Evolutionary conservation across 2,329 filamentous ascomycete genomes (phyloP).

Genomic region (Chalaropsis thielavioides): DNA sequence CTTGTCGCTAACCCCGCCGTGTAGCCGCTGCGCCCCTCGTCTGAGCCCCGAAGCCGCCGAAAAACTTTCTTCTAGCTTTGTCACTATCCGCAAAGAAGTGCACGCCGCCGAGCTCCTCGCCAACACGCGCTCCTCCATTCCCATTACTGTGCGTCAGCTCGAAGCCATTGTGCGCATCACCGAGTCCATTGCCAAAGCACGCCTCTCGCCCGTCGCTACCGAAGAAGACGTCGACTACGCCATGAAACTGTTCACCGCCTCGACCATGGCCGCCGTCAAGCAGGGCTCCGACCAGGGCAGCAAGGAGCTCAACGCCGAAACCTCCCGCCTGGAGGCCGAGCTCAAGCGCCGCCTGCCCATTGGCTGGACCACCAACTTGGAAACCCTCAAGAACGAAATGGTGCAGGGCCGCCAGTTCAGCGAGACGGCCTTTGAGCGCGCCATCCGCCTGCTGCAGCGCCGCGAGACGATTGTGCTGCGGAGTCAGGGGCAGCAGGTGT

Average conservation of each 20-base stretch:
- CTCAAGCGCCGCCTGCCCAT: conserved; percentile 76
- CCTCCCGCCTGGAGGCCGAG: conserved; percentile 74
- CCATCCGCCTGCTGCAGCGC: conserved; percentile 71
- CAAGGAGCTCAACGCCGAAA: conserved; percentile 83
- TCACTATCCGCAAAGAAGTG: conserved; percentile 87
- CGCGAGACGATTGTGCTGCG: conserved; percentile 75
- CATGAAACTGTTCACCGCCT: conserved; percentile 88
- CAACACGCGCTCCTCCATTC: conserved; percentile 82
- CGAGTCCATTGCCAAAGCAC: conserved; percentile 84
- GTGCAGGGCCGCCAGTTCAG: conserved; percentile 82
- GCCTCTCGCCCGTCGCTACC: conserved; percentile 70
- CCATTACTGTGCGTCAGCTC: conserved; percentile 92
- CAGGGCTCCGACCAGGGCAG: conserved; percentile 73
- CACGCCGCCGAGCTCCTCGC: conserved; percentile 81
- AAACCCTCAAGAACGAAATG: conserved; percentile 76
- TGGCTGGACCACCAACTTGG: conserved; percentile 85
- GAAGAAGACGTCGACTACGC: conserved; percentile 93
- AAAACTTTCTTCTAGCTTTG: conserved; percentile 93
- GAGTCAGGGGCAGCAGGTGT: conserved; percentile 61
- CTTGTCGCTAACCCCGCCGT: conserved; percentile 23
- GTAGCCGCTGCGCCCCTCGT: conserved; percentile 75
- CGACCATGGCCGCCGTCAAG: conserved; percentile 94
- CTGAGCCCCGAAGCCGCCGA: conserved; percentile 83
- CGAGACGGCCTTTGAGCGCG: conserved; percentile 71
- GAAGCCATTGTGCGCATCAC: conserved; percentile 96